Evolutionary conservation across 2,329 filamentous ascomycete genomes (phyloP).

Genomic region (Aotearoamyces nothofagi): DNA sequence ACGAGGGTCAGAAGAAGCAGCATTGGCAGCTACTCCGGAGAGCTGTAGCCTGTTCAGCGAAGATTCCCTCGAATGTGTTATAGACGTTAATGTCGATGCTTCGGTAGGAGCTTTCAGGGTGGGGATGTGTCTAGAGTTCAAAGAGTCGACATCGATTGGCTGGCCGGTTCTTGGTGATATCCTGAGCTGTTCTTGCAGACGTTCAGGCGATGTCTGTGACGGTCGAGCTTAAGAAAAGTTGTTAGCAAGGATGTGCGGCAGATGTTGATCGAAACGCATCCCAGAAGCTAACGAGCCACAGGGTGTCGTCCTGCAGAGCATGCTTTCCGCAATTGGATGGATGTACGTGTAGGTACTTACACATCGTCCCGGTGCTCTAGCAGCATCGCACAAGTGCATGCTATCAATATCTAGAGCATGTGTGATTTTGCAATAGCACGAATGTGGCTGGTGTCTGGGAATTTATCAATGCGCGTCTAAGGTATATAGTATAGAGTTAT

Average conservation of each 20-base stretch:
- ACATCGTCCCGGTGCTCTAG: no score
- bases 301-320: no score
- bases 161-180: conserved; percentile 5
- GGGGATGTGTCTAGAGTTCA: conserved; percentile 9
- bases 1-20: neutral
- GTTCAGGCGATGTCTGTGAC: conserved; percentile 7
- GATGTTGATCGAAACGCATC: no score
- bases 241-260: conserved; percentile 2
- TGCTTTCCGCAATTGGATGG: no score
- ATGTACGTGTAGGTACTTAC: no score
- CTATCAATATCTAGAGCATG: no score
- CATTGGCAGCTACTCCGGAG: conserved; percentile 6
- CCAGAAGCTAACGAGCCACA: no score
- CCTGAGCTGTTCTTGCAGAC: conserved; percentile 11
- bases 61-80: neutral
- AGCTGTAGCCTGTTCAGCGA: conserved; percentile 6
- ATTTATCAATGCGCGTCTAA: no score
- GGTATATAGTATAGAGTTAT: no score
- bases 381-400: no score
- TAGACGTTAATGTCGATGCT: conserved; percentile 7
- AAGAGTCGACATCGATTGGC: conserved; percentile 15
- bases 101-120: conserved; percentile 14
- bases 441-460: no score
- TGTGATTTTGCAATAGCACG: no score
- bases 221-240: conserved; percentile 12